phyloP scores from a whole-genome alignment of 1,139 yeast species.

The Kluyveromyces sp. region DNA sequence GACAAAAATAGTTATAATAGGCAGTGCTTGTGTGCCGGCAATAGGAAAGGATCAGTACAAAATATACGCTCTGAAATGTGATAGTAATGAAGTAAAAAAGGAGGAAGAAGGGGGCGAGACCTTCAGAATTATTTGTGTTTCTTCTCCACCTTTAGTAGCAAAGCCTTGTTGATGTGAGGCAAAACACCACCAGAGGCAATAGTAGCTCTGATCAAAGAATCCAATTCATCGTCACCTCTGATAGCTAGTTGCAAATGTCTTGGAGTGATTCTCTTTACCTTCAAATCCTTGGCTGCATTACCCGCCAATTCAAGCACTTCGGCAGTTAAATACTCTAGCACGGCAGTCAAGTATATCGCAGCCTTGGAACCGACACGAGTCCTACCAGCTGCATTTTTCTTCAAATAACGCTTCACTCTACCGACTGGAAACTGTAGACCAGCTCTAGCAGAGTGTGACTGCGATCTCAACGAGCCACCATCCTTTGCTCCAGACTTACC shows the following conservation, averaged over 20 bases:
- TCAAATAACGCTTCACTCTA: slow-evolving; percentile 92
- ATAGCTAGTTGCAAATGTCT: slow-evolving; percentile 97
- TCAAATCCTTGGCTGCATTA: slow-evolving; percentile 96
- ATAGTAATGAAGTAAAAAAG: background rate
- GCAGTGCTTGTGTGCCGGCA: too few species aligned
- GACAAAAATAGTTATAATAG: background rate
- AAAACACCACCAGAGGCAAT: slow-evolving; percentile 99
- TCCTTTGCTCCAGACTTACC: slow-evolving; percentile 80
- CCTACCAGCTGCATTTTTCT: slow-evolving; percentile 84
- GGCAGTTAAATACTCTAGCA: slow-evolving; percentile 92
- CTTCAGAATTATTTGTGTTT: slow-evolving; percentile 29
- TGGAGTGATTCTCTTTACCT: slow-evolving; percentile 97
- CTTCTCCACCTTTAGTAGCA: slow-evolving; percentile 86
- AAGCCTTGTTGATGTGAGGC: slow-evolving; percentile 93
- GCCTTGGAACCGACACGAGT: slow-evolving; percentile 97
- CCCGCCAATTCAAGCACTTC: slow-evolving; percentile 98
- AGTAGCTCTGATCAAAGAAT: slow-evolving; percentile 90
- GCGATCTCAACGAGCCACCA: slow-evolving; percentile 48
- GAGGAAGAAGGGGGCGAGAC: background rate
- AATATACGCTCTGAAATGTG: background rate
- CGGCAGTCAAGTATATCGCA: slow-evolving; percentile 95
- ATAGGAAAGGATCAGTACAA: background rate
- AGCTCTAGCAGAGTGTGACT: slow-evolving; percentile 94
- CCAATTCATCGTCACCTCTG: slow-evolving; percentile 98
- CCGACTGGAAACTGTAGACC: slow-evolving; percentile 99